Conservation (phyloP, 2,329 filamentous ascomycete species). For the Plenodomus biglobosus region DNA sequence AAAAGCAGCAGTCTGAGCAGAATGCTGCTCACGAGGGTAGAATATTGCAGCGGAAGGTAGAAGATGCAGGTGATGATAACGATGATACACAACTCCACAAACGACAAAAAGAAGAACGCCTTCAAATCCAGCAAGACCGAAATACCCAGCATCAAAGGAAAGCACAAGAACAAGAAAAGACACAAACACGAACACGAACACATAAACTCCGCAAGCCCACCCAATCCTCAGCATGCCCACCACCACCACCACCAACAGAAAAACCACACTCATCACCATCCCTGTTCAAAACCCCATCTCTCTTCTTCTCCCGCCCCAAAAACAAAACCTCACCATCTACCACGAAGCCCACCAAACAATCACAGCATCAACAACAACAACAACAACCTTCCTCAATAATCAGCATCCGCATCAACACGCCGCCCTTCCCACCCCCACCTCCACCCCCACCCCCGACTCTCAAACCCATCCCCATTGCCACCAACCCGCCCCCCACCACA, state of each 20-base stretch:
- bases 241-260: neutral
- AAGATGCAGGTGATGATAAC: no score
- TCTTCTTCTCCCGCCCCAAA: slow-evolving; percentile 10
- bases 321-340: neutral
- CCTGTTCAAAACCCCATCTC: slow-evolving; percentile 12
- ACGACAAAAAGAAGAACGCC: slow-evolving; percentile 4
- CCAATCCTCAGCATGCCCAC: no score
- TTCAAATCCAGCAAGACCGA: neutral
- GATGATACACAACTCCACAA: neutral
- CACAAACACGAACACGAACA: neutral
- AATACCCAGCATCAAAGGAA: neutral
- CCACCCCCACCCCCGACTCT: slow-evolving; percentile 1
- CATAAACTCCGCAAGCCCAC: slow-evolving; percentile 1
- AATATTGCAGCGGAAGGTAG: slow-evolving; percentile 7
- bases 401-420: slow-evolving; percentile 16
- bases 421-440: slow-evolving; percentile 2
- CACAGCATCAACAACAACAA: no score
- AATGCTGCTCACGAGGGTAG: slow-evolving; percentile 8
- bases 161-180: slow-evolving; percentile 5
- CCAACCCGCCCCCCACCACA: no score
- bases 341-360: slow-evolving; percentile 14
- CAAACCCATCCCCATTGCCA: slow-evolving; percentile 1
- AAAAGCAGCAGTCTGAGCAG: slow-evolving; percentile 6
- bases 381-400: slow-evolving; percentile 15
- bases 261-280: slow-evolving; percentile 3